Base-by-base conservation (phyloP, 73 alveolate species). In the Paramecium tetraurelia region DNA sequence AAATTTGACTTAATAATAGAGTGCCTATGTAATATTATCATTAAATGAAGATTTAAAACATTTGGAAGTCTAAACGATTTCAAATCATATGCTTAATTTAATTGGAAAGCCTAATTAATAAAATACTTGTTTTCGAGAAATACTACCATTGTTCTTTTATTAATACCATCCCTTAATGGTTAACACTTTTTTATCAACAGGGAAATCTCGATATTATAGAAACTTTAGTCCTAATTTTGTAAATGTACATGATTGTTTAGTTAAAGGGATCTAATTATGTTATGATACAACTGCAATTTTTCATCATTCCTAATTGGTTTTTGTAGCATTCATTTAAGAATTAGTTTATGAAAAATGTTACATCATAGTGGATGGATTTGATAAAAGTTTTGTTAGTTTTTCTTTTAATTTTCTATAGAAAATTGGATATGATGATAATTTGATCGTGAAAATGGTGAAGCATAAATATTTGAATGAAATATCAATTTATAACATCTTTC, bases 21-120 rank as follows among this genome's bases (percentile, higher is more conserved):
- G 57, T 72, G 86, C 59, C 11, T 72, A 72, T 72, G 86, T 40
- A 72, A 36, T 72, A 2, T 36, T 72, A 36, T 72, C 86, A 1
- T 12, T 72, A 29, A 72, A 72, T 72, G 86, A 72, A 72, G 86
- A 72, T 4, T 72, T 72, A 72, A 72, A 72, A 16, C 57, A 72
- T 40, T 21, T 72, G 31, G 59, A 72, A 21, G 86, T 72, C 20
- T 33, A 72, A 36, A 72, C 59, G 6, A 33, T 72, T 3, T 72
- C 86, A 36, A 72, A 72, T 72, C 21, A 63, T 7, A 63, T 72
- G 86, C 86, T 72, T 0, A 72, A 36, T 29, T 36, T 36, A 29
- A 72, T 72, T 2, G 86, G 57, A 16, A 40, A 72, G 4, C 59
- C 57, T 5, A 3, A 72, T 36, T 72, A 40, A 33, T 14, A 3